Evolutionary conservation across 148 eudicot genomes (phyloP).

Genomic region (Talinum fruticosum): DNA sequence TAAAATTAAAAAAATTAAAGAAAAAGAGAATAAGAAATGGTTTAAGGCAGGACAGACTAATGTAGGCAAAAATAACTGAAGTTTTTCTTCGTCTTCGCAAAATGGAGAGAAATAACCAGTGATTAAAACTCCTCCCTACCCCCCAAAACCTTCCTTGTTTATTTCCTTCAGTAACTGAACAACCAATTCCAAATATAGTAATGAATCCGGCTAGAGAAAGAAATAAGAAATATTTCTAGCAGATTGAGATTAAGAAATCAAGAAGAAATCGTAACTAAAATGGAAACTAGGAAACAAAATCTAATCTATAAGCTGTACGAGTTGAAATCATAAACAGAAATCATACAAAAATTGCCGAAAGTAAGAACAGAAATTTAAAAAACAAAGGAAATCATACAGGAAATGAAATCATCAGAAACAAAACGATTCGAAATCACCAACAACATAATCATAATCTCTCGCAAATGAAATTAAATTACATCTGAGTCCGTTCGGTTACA

Average conservation of each 20-base stretch:
- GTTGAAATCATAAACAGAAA: background rate
- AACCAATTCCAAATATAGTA: background rate
- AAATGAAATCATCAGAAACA: background rate
- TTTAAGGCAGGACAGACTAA: background rate
- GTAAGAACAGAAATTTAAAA: background rate
- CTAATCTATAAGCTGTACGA: conserved; percentile 6
- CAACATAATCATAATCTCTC: background rate
- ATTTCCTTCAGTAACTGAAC: too few species aligned
- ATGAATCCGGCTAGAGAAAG: background rate
- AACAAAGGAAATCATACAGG: background rate
- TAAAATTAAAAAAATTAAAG: background rate
- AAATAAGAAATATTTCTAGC: background rate
- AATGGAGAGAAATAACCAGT: too few species aligned
- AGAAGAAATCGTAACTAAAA: background rate
- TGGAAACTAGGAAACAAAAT: background rate
- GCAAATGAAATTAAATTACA: background rate
- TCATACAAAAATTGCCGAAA: background rate
- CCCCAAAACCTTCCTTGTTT: too few species aligned
- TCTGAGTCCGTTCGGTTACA: background rate
- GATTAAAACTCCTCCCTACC: too few species aligned
- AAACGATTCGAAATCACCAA: background rate
- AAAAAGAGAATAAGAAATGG: background rate
- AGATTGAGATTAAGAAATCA: background rate
- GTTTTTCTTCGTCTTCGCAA: too few species aligned
- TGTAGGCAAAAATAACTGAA: background rate